A percentile compares a stretch with the other conserved stretches of the same genome.
Evolutionary conservation across 2,329 filamentous ascomycete species (phyloP).

Genomic region (Alternaria longipes): DNA sequence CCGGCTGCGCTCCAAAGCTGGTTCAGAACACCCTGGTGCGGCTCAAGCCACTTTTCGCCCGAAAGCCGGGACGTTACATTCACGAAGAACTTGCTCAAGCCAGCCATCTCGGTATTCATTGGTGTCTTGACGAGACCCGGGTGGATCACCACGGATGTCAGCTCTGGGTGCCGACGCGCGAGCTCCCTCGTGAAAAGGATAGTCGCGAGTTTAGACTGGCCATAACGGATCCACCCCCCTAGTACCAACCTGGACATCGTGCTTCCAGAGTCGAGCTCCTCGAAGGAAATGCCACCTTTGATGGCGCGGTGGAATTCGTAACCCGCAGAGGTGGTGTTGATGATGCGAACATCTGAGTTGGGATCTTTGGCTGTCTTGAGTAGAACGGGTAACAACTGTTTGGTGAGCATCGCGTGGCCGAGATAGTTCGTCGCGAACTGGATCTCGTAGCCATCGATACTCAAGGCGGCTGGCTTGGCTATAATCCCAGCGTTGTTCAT

Average conservation of each 20-base stretch:
- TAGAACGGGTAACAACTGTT: slow-evolving; percentile 56
- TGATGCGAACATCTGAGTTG: not conserved
- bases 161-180: slow-evolving; percentile 54
- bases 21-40: slow-evolving; percentile 44
- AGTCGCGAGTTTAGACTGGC: slow-evolving; percentile 61
- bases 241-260: slow-evolving; percentile 34
- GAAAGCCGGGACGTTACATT: slow-evolving; percentile 11
- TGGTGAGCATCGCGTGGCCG: slow-evolving; percentile 59
- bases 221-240: slow-evolving; percentile 55
- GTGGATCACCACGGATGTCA: slow-evolving; percentile 57
- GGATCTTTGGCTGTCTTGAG: slow-evolving; percentile 52
- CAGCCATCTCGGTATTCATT: slow-evolving; percentile 37
- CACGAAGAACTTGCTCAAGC: slow-evolving; percentile 25
- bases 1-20: slow-evolving; percentile 50
- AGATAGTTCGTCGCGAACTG: slow-evolving; percentile 63
- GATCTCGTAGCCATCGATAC: slow-evolving; percentile 59
- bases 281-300: slow-evolving; percentile 47
- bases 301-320: slow-evolving; percentile 27
- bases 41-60: not conserved
- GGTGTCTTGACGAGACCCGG: slow-evolving; percentile 61
- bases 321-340: slow-evolving; percentile 12
- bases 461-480: slow-evolving; percentile 30
- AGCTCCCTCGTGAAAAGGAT: slow-evolving; percentile 57
- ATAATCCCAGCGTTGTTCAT: too few relatives aligned
- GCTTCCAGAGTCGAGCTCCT: not conserved